Evolutionary conservation across 1,284 basidiomycete species (phyloP).

Genomic region (Puccinia brachypodii): DNA sequence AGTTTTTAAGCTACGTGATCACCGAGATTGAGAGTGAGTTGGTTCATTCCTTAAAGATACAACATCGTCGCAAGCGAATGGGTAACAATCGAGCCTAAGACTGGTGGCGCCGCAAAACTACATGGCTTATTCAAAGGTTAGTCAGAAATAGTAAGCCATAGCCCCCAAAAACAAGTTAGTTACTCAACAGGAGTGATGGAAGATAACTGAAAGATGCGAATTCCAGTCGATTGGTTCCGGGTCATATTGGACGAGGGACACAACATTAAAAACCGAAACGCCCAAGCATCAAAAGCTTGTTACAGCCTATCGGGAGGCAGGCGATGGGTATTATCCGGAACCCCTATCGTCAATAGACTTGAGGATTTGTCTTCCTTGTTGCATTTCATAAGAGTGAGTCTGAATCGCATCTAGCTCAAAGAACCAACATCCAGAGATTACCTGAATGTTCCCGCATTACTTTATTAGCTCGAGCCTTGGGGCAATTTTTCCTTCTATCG

Average conservation of each 20-base stretch:
- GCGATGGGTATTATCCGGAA: constrained; percentile 90
- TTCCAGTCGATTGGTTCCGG: constrained; percentile 53
- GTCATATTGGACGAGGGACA: constrained; percentile 77
- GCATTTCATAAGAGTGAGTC: constrained; percentile 16
- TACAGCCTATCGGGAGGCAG: constrained; percentile 77
- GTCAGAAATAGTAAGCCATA: neutral
- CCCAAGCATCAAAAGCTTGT: constrained; percentile 85
- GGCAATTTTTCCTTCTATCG: constrained; percentile 77
- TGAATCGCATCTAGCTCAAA: neutral
- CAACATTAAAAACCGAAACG: constrained; percentile 86
- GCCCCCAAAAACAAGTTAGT: neutral
- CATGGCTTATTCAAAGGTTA: constrained; percentile 12
- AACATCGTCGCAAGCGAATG: constrained; percentile 42
- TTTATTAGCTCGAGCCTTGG: constrained; percentile 36
- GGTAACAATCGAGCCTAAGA: constrained; percentile 15
- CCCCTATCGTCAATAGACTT: constrained; percentile 85
- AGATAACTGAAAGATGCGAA: neutral
- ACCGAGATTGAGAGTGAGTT: neutral
- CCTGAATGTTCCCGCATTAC: neutral
- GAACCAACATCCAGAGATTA: neutral
- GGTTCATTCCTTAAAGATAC: constrained; percentile 3
- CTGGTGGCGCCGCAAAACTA: neutral
- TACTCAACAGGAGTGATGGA: neutral
- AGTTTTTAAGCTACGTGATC: neutral
- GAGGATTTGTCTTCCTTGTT: constrained; percentile 30